Base-by-base conservation (phyloP, 192 early-diverging fungal species). In the Funneliformis mosseae region DNA sequence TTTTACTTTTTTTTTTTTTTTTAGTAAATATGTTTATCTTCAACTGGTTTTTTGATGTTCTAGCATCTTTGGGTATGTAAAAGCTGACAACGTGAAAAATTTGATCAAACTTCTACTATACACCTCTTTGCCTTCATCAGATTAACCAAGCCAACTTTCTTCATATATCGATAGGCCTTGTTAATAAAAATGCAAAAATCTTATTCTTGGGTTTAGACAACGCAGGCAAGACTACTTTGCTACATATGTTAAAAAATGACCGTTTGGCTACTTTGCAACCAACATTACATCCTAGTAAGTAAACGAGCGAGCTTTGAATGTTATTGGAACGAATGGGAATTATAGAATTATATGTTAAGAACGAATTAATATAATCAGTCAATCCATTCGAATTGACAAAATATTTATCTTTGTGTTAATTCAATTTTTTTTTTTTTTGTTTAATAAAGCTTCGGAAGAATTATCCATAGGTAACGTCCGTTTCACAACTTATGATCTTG, bases 231-330 rank as follows among this genome's bases (percentile, higher is more conserved):
- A 99, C 98, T 4, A 99, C 98, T 67, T 90, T 99, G 23, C 90
- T 99, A 72, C 98, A 99, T 89, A 97, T 99, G 95, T 91, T 99
- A 82, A 99, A 99, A 91, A 99, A 97, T 86, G 97, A 98, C 86
- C 94, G 98, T 81, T 85, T 99, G 83, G 96, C 96, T 45, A 93
- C 94, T 67, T 89, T 98, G 46, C 92, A 95, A 83, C 98, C 98
- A 39, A 99, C 98, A 50, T 91, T 97, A 86, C 97, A 99, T 85
- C 98, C 98, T 76, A 99, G 96, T 96, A 91, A 83, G 93, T 85
- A 25, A 70, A 70, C n/a, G 9, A 39, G 28, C 16, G 64, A 33
- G 16, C 64, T 67, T 12, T 12, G 64, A 5, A 23, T 62, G 25
- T 8, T 18, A 66, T 67, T 67, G 3, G 5, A 27, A 63, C 16